phyloP scores from a whole-genome alignment of 306 rosid genomes.

The Lotus japonicus region DNA sequence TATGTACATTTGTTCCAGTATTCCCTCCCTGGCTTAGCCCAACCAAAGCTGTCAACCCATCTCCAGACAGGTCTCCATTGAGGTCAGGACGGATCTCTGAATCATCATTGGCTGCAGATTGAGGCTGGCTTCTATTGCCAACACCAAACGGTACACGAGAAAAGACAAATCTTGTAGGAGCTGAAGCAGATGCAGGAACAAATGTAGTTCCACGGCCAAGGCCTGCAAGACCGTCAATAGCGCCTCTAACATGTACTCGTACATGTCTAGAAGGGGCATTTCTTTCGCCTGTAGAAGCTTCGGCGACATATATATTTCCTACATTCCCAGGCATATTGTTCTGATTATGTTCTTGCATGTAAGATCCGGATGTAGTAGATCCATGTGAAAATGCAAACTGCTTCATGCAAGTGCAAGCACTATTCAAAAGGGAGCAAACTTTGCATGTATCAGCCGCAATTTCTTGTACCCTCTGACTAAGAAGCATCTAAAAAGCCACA shows the following conservation, averaged over 20 bases:
- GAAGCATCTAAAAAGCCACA: conserved; percentile 67
- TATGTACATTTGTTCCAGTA: conserved; percentile 46
- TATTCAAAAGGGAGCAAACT: conserved; percentile 69
- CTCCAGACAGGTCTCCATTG: conserved; percentile 75
- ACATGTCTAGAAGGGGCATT: conserved; percentile 73
- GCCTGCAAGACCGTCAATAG: conserved; percentile 96
- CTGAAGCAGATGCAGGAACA: conserved; percentile 76
- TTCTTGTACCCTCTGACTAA: conserved; percentile 97
- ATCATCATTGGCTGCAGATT: conserved; percentile 85
- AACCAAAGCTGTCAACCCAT: conserved; percentile 95
- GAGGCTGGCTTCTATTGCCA: conserved; percentile 85
- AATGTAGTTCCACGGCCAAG: conserved; percentile 87
- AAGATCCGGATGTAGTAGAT: conserved; percentile 50
- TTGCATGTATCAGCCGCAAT: conserved; percentile 90
- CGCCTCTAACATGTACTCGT: conserved; percentile 85
- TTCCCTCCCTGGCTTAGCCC: conserved; percentile 82
- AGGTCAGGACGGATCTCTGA: conserved; percentile 79
- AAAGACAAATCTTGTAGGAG: conserved; percentile 92
- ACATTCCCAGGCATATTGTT: conserved; percentile 51
- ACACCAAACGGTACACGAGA: conserved; percentile 88
- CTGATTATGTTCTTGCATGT: conserved; percentile 74
- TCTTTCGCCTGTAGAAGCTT: conserved; percentile 71
- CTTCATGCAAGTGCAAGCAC: conserved; percentile 77
- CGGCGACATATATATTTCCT: conserved; percentile 77
- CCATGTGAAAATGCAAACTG: conserved; percentile 73